Evolutionary conservation across 805 yeast species (phyloP).

Genomic region (Ogataea thermomethanolica): DNA sequence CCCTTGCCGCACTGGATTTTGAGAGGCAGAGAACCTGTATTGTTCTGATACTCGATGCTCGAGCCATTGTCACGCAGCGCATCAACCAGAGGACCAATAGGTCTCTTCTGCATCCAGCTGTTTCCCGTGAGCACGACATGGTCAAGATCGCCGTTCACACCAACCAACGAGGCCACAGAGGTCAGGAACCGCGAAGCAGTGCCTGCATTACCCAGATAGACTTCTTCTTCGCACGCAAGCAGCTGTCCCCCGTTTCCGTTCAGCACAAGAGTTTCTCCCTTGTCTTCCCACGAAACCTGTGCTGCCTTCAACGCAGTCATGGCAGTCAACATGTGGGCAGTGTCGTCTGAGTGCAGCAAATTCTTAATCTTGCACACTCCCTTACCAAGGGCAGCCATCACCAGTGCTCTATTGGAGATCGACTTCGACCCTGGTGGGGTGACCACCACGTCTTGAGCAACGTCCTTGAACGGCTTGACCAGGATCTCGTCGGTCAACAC

Average conservation of each 20-base stretch:
- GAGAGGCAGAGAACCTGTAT: conserved; percentile 82
- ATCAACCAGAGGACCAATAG: conserved; percentile 93
- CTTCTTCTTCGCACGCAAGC: conserved; percentile 56
- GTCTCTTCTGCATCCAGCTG: conserved; percentile 95
- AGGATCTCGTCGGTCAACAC: conserved; percentile 77
- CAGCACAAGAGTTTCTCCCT: conserved; percentile 84
- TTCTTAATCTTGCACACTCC: conserved; percentile 84
- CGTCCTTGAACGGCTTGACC: conserved; percentile 54
- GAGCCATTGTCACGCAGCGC: conserved; percentile 84
- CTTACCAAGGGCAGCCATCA: conserved; percentile 85
- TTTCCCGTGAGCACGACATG: conserved; percentile 82
- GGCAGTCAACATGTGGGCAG: conserved; percentile 91
- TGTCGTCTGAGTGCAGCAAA: conserved; percentile 92
- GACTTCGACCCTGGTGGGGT: conserved; percentile 97
- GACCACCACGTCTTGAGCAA: conserved; percentile 42
- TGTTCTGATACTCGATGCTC: conserved; percentile 63
- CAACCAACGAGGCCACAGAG: conserved; percentile 83
- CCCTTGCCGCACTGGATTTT: conserved; percentile 65
- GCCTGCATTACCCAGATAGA: conserved; percentile 96
- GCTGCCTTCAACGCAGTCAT: conserved; percentile 80
- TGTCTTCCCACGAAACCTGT: conserved; percentile 72
- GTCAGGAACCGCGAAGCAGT: conserved; percentile 95
- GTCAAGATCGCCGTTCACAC: conserved; percentile 38
- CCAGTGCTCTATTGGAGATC: conserved; percentile 90
- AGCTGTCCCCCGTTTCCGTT: conserved; percentile 82